Evolutionary conservation across 768 basidiomycete species (phyloP), one percentile per base, ranked within the genome.

Genomic region (Trametes meyenii): DNA sequence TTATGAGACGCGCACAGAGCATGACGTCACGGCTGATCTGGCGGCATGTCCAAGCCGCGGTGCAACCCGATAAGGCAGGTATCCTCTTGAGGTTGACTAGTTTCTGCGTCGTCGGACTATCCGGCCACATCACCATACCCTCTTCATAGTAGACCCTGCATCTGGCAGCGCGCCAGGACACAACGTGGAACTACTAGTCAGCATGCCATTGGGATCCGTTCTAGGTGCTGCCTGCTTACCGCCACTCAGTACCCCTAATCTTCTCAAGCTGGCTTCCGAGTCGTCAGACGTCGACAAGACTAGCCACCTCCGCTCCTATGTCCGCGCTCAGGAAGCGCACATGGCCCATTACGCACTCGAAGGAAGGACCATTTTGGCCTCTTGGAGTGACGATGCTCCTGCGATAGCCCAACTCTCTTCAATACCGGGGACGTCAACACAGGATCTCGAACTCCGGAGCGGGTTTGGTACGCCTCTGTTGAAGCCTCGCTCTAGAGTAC

Each of bases 251-350:
- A 44, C 61, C 1, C 21, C 58, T 16, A 65, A 61, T 23, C 56
- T 67, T 35, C 58, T 49, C 17, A 19, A 43, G 16, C 64, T 63
- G 6, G 48, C 36, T 35, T 46, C n/a, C n/a, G n/a, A n/a, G n/a
- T n/a, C 60, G 2, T 35, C 61, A 45, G 75, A 73, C 46, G 68
- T 77, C 53, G 78, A 85, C 60, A 82, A 77, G 44, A 67, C 68
- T 10, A 70, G 73, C 3, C 76, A 77, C 52, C 75, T 89, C 7
- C 70, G 70, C 5, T 71, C 76, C 0, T 89, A 83, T 67, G 64
- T 88, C 4, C 74, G 76, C 36, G 77, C 77, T 57, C 88, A 89
- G 63, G 76, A 64, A 35, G 64, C 72, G 1, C 79, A 83, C 64
- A 61, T 77, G 2, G 79, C 77, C 57, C 64, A 68, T 0, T 82